Percentiles rank a stretch among this genome's conserved stretches.
Evolutionary conservation across 179 eudicot species (phyloP).

Genomic region (Spinacia oleracea): DNA sequence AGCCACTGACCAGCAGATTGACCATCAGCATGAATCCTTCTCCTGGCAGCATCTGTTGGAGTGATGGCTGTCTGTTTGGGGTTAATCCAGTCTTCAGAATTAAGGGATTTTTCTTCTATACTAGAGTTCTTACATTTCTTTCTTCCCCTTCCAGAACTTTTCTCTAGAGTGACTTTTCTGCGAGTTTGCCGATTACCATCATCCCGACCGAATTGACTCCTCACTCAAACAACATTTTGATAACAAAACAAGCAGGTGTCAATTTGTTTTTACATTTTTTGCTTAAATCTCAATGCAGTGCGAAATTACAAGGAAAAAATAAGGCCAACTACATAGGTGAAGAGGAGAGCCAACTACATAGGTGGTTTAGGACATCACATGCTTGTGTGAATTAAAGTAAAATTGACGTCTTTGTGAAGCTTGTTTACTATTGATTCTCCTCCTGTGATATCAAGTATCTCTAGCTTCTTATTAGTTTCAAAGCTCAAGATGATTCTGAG

Average conservation of each 20-base stretch:
- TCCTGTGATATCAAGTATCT: too few relatives aligned
- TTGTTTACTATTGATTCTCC: too few relatives aligned
- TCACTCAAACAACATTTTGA: constrained; percentile 26
- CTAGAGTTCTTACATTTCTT: constrained; percentile 45
- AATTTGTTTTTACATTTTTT: too few relatives aligned
- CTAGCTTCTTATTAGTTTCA: constrained; percentile 52
- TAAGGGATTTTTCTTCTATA: constrained; percentile 36
- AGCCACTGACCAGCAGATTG: constrained; percentile 79
- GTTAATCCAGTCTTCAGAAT: constrained; percentile 65
- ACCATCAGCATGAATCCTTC: constrained; percentile 76
- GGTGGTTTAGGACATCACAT: too few relatives aligned
- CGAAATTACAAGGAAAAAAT: too few relatives aligned
- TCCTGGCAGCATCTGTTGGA: constrained; percentile 82
- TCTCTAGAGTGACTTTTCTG: constrained; percentile 28
- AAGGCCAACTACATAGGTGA: too few relatives aligned
- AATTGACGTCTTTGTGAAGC: too few relatives aligned
- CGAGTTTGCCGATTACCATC: constrained; percentile 44
- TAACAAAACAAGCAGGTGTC: too few relatives aligned
- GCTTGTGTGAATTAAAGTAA: too few relatives aligned
- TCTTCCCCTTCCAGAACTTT: constrained; percentile 41
- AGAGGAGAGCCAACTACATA: too few relatives aligned
- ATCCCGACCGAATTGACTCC: constrained; percentile 74
- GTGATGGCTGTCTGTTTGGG: constrained; percentile 43
- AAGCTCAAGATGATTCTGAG: constrained; percentile 38
- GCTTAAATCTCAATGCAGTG: too few relatives aligned